Base-by-base conservation (phyloP, 2,329 filamentous ascomycete genomes). In the Chaetomium globosum region DNA sequence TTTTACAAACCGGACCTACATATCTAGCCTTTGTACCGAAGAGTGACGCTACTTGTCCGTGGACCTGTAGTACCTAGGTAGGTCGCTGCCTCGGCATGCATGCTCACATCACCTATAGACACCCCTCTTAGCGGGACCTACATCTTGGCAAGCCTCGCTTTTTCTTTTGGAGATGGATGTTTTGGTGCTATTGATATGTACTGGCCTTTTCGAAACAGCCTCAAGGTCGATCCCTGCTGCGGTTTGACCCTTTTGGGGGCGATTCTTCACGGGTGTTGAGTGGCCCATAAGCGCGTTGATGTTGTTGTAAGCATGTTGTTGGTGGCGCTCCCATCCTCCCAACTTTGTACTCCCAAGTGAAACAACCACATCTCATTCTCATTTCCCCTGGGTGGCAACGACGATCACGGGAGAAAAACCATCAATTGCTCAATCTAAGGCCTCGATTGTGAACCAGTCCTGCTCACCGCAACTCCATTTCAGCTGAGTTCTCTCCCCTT, bases 381-480 rank as follows among this genome's bases (percentile, higher is more conserved):
- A 39, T 39, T 39, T 5, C 16, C 39, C 16, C 13, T 43, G 39
- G 39, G 9, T n/a, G n/a, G 21, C n/a, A n/a, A 48, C 12, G n/a
- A 4, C 46, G 46, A 48, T 23, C 46, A 48, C n/a, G n/a, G 10
- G 19, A 23, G 21, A 48, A n/a, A 23, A 9, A 12, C 46, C 3
- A 12, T 23, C 46, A 21, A 48, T 48, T 48, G 5, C n/a, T 23
- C 8, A 48, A 23, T 43, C 16, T n/a, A n/a, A 2, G 2, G 16
- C 39, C n/a, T 23, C n/a, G 46, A 10, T 2, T 9, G n/a, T 48
- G 46, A 23, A 48, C 46, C 46, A 48, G 7, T 48, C 21, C 7
- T 9, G 46, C 7, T 48, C 46, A 48, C 46, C 46, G 46, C 46
- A 48, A 48, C 46, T 48, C 46, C 46, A 48, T 48, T 48, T 48